Evolutionary conservation across 179 eudicot genomes (phyloP).

Genomic region (Silene coronaria): DNA sequence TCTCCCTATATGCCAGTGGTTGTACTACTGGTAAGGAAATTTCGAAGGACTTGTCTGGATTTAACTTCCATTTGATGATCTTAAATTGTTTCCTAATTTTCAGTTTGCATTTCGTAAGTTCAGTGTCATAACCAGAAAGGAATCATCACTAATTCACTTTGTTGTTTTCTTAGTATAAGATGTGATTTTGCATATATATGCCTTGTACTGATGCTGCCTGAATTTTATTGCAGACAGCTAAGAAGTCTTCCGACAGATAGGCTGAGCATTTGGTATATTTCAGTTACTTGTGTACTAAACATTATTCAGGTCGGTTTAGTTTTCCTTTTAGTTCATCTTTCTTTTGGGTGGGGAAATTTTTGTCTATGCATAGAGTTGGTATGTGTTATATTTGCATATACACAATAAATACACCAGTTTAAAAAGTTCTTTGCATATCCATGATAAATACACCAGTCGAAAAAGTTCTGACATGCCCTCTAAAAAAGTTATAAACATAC

Average conservation of each 20-base stretch:
- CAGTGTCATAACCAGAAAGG: too few relatives aligned
- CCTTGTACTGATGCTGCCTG: conserved; percentile 1
- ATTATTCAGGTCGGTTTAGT: conserved; percentile 52
- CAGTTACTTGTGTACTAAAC: conserved; percentile 59
- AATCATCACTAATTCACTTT: too few relatives aligned
- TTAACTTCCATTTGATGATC: too few relatives aligned
- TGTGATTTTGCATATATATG: background rate
- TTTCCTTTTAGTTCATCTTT: background rate
- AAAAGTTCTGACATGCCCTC: too few relatives aligned
- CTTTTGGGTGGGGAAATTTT: background rate
- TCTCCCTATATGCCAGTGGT: too few relatives aligned
- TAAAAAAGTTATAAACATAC: background rate
- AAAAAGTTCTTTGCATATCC: too few relatives aligned
- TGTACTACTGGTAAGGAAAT: too few relatives aligned
- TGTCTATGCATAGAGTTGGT: background rate
- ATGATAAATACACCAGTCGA: too few relatives aligned
- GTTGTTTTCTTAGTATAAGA: background rate
- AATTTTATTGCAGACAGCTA: conserved; percentile 45
- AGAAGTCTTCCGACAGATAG: conserved; percentile 76
- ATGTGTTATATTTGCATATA: background rate
- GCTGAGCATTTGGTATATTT: conserved; percentile 53
- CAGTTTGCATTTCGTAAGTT: too few relatives aligned
- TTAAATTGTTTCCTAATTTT: too few relatives aligned
- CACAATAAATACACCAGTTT: background rate
- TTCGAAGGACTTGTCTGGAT: too few relatives aligned